phyloP scores from a whole-genome alignment of 139 green algal species.

The Chlorella sp. region DNA sequence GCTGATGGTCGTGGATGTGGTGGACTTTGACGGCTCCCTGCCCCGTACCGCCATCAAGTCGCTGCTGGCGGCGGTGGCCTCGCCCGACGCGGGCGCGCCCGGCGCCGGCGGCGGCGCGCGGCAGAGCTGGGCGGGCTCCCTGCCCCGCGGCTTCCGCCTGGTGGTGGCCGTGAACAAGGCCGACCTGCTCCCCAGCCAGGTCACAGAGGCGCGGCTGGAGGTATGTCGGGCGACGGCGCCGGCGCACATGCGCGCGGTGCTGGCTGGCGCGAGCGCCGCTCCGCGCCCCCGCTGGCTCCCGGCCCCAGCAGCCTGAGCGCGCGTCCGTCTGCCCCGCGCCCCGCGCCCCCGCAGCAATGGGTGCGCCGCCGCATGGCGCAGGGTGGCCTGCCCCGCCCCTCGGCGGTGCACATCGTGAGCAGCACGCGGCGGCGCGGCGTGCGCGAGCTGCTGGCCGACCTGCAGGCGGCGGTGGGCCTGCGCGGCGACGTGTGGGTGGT shows the following conservation, averaged over 20 bases:
- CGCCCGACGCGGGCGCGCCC: no score
- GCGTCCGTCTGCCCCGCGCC: no score
- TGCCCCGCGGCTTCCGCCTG: conserved; percentile 51
- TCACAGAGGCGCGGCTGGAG: conserved; percentile 47
- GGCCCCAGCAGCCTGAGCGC: no score
- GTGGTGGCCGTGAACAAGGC: conserved; percentile 95
- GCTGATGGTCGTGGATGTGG: no score
- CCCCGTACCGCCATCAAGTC: conserved; percentile 59
- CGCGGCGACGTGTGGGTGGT: conserved; percentile 95
- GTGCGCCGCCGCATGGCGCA: conserved; percentile 56
- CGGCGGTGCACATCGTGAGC: conserved; percentile 65
- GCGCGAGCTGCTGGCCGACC: conserved; percentile 42
- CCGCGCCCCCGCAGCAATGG: conserved; percentile 50
- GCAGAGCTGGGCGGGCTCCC: no score
- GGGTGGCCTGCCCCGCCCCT: conserved; percentile 57
- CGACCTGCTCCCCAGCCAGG: conserved; percentile 82
- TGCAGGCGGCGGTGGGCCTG: conserved; percentile 55
- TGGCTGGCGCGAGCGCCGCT: no score
- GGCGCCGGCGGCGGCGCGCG: no score
- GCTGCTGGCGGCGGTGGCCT: conserved; percentile 35
- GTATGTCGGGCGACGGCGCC: no score
- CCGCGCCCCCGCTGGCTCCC: no score
- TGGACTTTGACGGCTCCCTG: conserved; percentile 92
- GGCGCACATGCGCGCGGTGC: no score
- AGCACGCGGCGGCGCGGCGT: conserved; percentile 55